Evolutionary conservation across 768 basidiomycete genomes (phyloP).

Genomic region (Leccinum subgranulosum): DNA sequence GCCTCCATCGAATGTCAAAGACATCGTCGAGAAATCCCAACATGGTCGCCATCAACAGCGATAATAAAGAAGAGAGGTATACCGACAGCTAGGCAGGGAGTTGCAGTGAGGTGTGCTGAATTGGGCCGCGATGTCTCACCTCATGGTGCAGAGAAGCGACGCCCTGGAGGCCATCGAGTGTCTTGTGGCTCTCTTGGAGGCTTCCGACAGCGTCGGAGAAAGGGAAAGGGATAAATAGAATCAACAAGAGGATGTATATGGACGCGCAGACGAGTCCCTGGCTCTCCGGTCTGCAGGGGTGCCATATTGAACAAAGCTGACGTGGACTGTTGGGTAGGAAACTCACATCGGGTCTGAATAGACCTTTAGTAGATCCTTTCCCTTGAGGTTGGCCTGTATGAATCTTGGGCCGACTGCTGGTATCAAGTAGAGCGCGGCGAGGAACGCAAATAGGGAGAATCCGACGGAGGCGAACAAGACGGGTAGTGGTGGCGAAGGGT

Average conservation of each 20-base stretch:
- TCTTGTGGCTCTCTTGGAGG: constrained; percentile 40
- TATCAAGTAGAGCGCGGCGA: constrained; percentile 71
- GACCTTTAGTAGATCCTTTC: constrained; percentile 83
- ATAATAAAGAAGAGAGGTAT: constrained; percentile 91
- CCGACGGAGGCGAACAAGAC: constrained; percentile 78
- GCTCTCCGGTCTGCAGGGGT: constrained; percentile 78
- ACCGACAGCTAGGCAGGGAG: constrained; percentile 63
- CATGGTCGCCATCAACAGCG: constrained; percentile 86
- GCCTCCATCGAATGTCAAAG: constrained; percentile 98
- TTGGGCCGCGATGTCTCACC: constrained; percentile 39
- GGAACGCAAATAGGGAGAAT: constrained; percentile 79
- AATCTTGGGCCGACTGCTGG: constrained; percentile 84
- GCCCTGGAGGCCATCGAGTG: constrained; percentile 42
- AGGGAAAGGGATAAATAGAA: constrained; percentile 93
- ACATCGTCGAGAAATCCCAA: constrained; percentile 97
- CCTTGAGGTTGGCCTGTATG: constrained; percentile 76
- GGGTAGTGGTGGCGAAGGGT: constrained; percentile 66
- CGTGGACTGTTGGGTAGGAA: neutral
- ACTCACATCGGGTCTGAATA: constrained; percentile 70
- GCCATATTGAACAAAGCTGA: neutral
- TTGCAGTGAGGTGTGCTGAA: neutral
- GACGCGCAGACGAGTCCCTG: constrained; percentile 88
- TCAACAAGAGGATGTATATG: constrained; percentile 82
- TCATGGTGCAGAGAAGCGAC: constrained; percentile 71
- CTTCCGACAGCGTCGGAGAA: constrained; percentile 72